A percentile compares a stretch with the other conserved stretches of the same genome.
phyloP scores from a whole-genome alignment of 2,329 filamentous ascomycete species.

The Colletotrichum australisinense region DNA sequence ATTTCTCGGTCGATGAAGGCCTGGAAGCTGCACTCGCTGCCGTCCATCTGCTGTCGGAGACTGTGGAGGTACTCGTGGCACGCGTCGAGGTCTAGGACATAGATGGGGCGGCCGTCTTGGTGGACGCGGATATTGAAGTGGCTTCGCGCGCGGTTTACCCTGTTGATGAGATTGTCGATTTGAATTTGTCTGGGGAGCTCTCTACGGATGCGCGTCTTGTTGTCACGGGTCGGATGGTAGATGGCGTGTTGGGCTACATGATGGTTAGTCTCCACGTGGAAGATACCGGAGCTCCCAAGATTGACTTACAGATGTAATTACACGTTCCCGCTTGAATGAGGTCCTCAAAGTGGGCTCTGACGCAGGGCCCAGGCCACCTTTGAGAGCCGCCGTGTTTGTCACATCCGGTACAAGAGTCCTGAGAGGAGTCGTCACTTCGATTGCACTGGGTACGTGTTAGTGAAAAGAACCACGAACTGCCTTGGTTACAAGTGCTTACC shows the following conservation, averaged over 20 bases:
- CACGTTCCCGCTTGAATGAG: conserved; percentile 56
- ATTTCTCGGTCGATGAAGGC: conserved; percentile 57
- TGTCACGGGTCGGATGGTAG: conserved; percentile 51
- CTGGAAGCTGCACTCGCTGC: conserved; percentile 49
- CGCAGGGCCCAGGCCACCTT: conserved; percentile 46
- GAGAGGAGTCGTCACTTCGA: conserved; percentile 4
- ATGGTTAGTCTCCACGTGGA: neutral
- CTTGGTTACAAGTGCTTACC: neutral
- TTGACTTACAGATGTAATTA: conserved; percentile 54
- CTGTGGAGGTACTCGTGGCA: conserved; percentile 52
- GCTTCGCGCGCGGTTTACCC: conserved; percentile 49
- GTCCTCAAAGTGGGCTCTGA: conserved; percentile 54
- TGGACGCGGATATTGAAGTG: conserved; percentile 55
- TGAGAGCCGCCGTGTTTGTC: conserved; percentile 12
- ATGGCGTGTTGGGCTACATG: conserved; percentile 52
- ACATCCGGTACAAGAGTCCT: conserved; percentile 29
- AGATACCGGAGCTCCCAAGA: neutral
- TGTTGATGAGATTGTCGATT: conserved; percentile 48
- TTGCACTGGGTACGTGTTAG: conserved; percentile 15
- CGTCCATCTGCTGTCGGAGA: conserved; percentile 50
- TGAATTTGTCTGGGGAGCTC: conserved; percentile 53
- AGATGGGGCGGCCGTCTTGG: conserved; percentile 53
- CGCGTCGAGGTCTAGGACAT: conserved; percentile 53
- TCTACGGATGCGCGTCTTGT: conserved; percentile 48
- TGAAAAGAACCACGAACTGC: neutral